Evolutionary conservation across 2,329 filamentous ascomycete species (phyloP), one percentile per base, ranked within the genome.

Genomic region (Hypocrella siamensis): DNA sequence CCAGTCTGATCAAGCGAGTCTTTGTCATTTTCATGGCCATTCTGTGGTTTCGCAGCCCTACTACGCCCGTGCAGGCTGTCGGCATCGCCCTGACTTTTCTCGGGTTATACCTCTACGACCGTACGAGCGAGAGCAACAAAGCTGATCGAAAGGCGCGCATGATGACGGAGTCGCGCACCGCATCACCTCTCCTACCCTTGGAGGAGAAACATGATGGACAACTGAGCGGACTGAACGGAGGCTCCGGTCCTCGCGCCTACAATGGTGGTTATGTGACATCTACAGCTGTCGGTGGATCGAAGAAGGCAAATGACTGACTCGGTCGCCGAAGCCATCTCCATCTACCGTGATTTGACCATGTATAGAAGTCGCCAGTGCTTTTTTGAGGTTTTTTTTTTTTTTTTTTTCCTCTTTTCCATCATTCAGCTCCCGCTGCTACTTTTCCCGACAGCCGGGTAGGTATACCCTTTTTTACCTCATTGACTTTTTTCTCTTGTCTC

Each of bases 1-100:
- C 90, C 22, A 92, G 81, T 35, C 64, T 98, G 38, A 90, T 98
- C 56, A 98, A 98, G 60, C 79, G 90, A 30, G 90, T 98, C 10
- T 94, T 93, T 48, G 88, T 98, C 47, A 93, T 98, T 45, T 72
- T 90, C 36, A 79, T 93, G 44, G 85, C 90, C 6, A 88, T 98
- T 39, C 60, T 96, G 42, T 98, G 90, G 90, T 98, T 96, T 57
- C 79, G 84, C 40, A 94, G 77, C 53, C 73, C 79, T 2, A 93
- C 90, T 19, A 94, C 83, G 5, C 67, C 65, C 12, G 54, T 92
- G 12, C 90, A 98, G 54, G 83, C 74, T 1, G 64, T 80, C 26
- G 90, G 90, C 12, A 94, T 98, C 46, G 70, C 59, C 4, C 70
- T 98, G 28, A 98, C 90, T 0, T 93, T 94, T 49, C 46, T 93